A percentile compares a stretch with the other conserved stretches of the same genome.
These are phyloP conservation scores for Dalbergia cultrata DNA, from an alignment of 306 rosid genomes.

Conservation along the genomic window DNA sequence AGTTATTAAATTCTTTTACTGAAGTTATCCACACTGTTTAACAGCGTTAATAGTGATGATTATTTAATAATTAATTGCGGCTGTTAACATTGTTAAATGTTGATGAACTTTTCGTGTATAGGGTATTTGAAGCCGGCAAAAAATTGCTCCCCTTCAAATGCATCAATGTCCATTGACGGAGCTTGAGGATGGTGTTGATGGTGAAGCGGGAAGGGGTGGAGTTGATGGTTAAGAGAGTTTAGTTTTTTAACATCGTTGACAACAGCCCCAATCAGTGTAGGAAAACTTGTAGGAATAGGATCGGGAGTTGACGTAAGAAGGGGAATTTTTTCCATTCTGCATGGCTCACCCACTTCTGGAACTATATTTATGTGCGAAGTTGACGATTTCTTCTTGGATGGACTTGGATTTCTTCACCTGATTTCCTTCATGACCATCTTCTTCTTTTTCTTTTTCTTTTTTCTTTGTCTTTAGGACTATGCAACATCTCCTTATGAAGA, in stretches of 20 bases:
- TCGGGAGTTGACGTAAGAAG: not conserved
- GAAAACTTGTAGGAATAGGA: not conserved
- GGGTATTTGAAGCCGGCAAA: too few relatives aligned
- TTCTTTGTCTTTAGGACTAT: slow-evolving; percentile 1
- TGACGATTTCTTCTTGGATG: slow-evolving; percentile 78
- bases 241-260: slow-evolving; percentile 44
- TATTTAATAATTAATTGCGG: too few relatives aligned
- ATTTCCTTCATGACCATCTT: slow-evolving; percentile 28
- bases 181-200: slow-evolving; percentile 31
- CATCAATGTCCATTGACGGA: not conserved
- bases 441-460: not conserved
- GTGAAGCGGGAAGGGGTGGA: slow-evolving; percentile 50
- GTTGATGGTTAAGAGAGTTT: slow-evolving; percentile 50
- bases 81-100: too few relatives aligned
- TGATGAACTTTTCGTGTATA: too few relatives aligned
- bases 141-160: too few relatives aligned
- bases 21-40: too few relatives aligned
- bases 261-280: slow-evolving; percentile 30
- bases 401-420: slow-evolving; percentile 46
- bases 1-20: too few relatives aligned
- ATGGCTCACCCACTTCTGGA: slow-evolving; percentile 41
- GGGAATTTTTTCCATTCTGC: slow-evolving; percentile 15
- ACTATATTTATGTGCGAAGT: slow-evolving; percentile 58
- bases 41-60: too few relatives aligned
- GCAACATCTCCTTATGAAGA: slow-evolving; percentile 50